A percentile compares a stretch with the other conserved stretches of the same genome.
Evolutionary conservation across 345 rosid genomes (phyloP).

Genomic region (Carallia pectinifolia): DNA sequence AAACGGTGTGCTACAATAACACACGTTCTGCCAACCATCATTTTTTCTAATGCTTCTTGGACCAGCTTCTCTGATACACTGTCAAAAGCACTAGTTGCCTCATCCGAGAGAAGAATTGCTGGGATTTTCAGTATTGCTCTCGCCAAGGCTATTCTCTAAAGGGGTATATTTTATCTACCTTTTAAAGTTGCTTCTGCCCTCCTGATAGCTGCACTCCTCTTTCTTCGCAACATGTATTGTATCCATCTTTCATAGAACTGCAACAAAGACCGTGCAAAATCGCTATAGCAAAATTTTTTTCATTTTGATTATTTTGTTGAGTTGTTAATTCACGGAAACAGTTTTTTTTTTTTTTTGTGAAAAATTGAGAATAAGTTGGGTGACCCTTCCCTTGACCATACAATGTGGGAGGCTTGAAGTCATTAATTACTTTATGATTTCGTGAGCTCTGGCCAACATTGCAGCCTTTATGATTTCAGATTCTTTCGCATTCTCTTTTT

Average conservation of each 20-base stretch:
- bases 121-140: constrained; percentile 17
- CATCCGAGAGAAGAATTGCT: constrained; percentile 13
- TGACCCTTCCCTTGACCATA: too few species aligned
- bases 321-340: background rate
- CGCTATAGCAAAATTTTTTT: too few species aligned
- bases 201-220: constrained; percentile 20
- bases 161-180: too few species aligned
- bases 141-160: constrained; percentile 10
- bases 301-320: too few species aligned
- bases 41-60: constrained; percentile 18
- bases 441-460: constrained; percentile 14
- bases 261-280: background rate
- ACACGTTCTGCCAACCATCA: constrained; percentile 17
- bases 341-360: background rate
- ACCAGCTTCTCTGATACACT: constrained; percentile 18
- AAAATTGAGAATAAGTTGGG: background rate
- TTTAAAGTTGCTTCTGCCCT: constrained; percentile 1
- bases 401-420: too few species aligned
- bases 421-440: constrained; percentile 12
- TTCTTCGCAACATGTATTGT: constrained; percentile 13
- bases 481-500: constrained; percentile 10
- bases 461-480: constrained; percentile 13
- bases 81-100: constrained; percentile 14
- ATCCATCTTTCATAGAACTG: constrained; percentile 19
- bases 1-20: constrained; percentile 14